Base-by-base conservation (phyloP, 176 grass and related monocot genomes). In the Triticum turgidum region DNA sequence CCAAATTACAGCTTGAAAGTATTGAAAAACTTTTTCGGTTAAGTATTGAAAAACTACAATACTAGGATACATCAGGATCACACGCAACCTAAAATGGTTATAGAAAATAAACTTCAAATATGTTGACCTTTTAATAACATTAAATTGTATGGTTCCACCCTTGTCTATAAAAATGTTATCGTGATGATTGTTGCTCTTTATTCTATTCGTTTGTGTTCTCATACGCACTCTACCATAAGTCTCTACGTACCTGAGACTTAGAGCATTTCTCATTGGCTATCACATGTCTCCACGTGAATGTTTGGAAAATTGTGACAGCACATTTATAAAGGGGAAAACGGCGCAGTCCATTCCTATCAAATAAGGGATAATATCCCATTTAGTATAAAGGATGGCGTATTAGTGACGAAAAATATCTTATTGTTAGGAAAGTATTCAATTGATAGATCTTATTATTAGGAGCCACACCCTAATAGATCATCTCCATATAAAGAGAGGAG, bases 151-250 rank as follows among this genome's bases (percentile, higher is more conserved):
- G 14, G 63, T 21, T 81, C 25, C 44, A 5, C 51, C 30, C 9
- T 67, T 66, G n/a, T 68, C 41, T 30, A 32, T 47, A 21, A 42
- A 51, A 38, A 84, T 38, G 5, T 21, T 84, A 21, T 34, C 20
- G 34, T 70, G 24, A 15, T 69, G 44, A 66, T 69, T 82, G 80
- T 54, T 83, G 37, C 27, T 52, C 21, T 81, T 87, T 80, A 29
- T 47, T 65, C 34, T 71, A 71, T 71, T 12, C 4, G 9, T 38
- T 71, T 71, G 8, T 71, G 68, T 21, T 39, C 38, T 71, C 18
- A 17, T 33, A 35, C 17, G 17, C 29, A 11, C 74, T 34, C 13
- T 77, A 56, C 15, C 52, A 52, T 76, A 54, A 54, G 51, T 6
- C 51, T 76, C 29, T 56, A 34, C n/a, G 51, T 77, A 77, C 33